Evolutionary conservation across 257 asterid species (phyloP), one percentile per base, ranked within the genome.

Genomic region (Solanum pinnatisectum): DNA sequence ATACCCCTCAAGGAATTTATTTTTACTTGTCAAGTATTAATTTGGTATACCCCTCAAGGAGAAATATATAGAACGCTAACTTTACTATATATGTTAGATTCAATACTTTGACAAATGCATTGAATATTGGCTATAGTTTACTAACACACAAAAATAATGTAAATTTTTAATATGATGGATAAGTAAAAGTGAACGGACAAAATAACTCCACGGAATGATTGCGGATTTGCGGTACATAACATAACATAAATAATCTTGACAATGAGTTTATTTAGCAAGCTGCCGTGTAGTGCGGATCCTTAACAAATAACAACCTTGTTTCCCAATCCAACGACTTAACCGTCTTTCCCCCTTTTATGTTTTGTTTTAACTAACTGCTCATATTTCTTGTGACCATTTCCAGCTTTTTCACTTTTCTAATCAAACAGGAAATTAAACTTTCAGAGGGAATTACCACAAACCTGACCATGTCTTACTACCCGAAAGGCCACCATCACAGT

Each of bases 401-500:
- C 68, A 81, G 2, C 42, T 16, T 27, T 5, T 16, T 40, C 27
- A 44, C 32, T 30, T 78, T 23, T 78, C 63, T 44, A 81, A 81
- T 27, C 68, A 44, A 81, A 18, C 20, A 27, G 23, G 13, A 79
- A 44, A 46, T 46, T 14, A 46, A 46, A 44, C 52, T 44, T 44
- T 44, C 52, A 44, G 52, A 44, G 52, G 0, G 52, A 39, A 44
- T 10, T 18, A 81, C 42, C 86, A 30, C 1, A 82, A 86, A 86
- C 52, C 52, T 12, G 52, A 44, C 23, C 52, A 86, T 86, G 88
- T 86, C 88, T 72, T 86, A 86, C 74, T 86, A 49, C 74, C 84
- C 88, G 16, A 86, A 52, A 86, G 88, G 88, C 91, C 92, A 82
- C 52, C 91, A 83, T 84, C 46, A 88, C 86, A 93, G 46, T 87